Base-by-base conservation (phyloP, 78 protist genomes). In the Bigelowiella natans region DNA sequence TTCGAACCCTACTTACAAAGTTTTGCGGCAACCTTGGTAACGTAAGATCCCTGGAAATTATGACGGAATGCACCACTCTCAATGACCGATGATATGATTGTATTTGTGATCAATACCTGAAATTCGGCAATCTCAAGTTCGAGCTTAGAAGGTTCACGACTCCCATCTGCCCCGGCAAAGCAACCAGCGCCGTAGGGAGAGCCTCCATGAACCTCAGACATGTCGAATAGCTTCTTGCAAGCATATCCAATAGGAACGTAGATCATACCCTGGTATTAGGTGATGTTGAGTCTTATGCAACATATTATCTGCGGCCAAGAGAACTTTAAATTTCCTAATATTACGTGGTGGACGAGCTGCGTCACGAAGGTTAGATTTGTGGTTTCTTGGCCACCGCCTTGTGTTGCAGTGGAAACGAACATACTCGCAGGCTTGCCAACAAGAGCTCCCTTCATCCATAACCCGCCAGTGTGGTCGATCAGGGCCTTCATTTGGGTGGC, bases 371-470 rank as follows among this genome's bases (percentile, higher is more conserved):
- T 85, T 29, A 85, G 87, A 85, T 11, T 18, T 29, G 87, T 85
- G 18, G 87, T 85, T 85, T 85, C 87, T 85, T 85, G 87, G 51
- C 87, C 87, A 28, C 87, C 87, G 11, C 11, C 11, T 11, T 37
- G 51, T 7, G 87, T 85, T 37, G 38, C 38, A 29, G 87, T 85
- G 38, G 87, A 85, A 85, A 85, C 87, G 18, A 85, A 85, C 37
- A 85, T 85, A 29, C 87, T 18, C 7, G 38, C 87, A 85, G 87
- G 87, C 18, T 85, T 85, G 7, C 87, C 87, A 85, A 85, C 87
- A 11, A 85, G 38, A 29, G 38, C 36, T 85, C 87, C 38, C 38
- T 85, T 85, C 38, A 37, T 34, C 87, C 87, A 85, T 18, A 85
- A 11, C 18, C 38, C 51, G 7, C 87, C 87, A 11, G 87, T 85